phyloP scores from a whole-genome alignment of 169 alveolate genomes.

The Plasmodium yoelii region DNA sequence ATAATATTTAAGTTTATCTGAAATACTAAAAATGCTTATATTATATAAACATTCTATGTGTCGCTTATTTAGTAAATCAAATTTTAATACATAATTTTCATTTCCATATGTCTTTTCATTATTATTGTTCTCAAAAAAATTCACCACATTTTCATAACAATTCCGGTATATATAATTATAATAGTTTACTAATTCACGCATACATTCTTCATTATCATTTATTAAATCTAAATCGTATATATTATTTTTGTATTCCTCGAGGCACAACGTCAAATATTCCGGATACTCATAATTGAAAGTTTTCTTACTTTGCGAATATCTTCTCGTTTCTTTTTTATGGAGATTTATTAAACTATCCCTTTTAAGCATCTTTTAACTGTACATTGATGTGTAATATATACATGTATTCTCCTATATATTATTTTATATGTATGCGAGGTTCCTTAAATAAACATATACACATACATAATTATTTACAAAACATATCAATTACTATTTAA shows the following conservation, averaged over 20 bases:
- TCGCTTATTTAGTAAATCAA: constrained; percentile 64
- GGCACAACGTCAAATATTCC: constrained; percentile 71
- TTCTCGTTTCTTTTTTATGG: constrained; percentile 73
- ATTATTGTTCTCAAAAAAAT: constrained; percentile 39
- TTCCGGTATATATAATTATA: constrained; percentile 70
- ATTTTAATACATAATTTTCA: constrained; percentile 69
- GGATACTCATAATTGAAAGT: constrained; percentile 50
- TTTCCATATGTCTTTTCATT: constrained; percentile 57
- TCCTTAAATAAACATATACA: constrained; percentile 35
- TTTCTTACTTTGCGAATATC: constrained; percentile 67
- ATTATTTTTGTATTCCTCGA: constrained; percentile 69
- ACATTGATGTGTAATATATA: constrained; percentile 29
- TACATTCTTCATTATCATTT: constrained; percentile 77
- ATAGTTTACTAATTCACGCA: constrained; percentile 74
- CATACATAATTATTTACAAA: constrained; percentile 27
- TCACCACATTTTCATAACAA: constrained; percentile 75
- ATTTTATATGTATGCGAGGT: constrained; percentile 11
- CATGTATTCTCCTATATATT: constrained; percentile 8
- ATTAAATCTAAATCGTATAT: constrained; percentile 76
- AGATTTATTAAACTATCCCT: constrained; percentile 68
- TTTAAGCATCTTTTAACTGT: constrained; percentile 64
- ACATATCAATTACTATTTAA: constrained; percentile 14
- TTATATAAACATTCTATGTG: constrained; percentile 71
- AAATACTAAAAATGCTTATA: constrained; percentile 71
- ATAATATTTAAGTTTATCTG: constrained; percentile 70